Evolutionary conservation across 148 eudicot genomes (phyloP), one percentile per base, ranked within the genome.

Genomic region (Selenicereus undatus): DNA sequence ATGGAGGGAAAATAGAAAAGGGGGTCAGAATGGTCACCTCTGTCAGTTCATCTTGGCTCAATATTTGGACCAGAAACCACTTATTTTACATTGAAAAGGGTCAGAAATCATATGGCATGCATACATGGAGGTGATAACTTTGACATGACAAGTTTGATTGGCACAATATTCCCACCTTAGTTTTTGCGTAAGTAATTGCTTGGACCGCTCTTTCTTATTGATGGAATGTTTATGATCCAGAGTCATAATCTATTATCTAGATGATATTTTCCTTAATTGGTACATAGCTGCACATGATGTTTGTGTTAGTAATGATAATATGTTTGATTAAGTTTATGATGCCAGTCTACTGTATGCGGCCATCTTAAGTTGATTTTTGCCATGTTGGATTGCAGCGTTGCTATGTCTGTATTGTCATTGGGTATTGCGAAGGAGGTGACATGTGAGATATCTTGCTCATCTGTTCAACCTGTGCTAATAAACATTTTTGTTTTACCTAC

Each of bases 351-450:
- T 75, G 62, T 52, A 27, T 52, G 32, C 13, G 0, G 66, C 36
- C 72, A 50, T 11, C 52, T 30, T 36, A 50, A 5, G 78, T 71
- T 83, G 75, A 54, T 42, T 56, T 77, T 83, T 74, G n/a, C 36
- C 81, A 21, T 71, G 70, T 24, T 76, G 77, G 72, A 81, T 84
- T 81, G 70, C 91, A 96, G 99, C 98, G 98, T 82, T 96, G 99
- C 89, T 96, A 91, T 88, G 99, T 93, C 58, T 96, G 99, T 90
- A 96, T 96, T 54, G 83, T 96, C 36, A 93, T 93, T 78, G 98
- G 93, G 52, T 96, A 93, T 77, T 96, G 99, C 84, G 99, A 96
- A 84, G 98, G 99, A 74, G 99, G 99, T 75, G 99, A 96, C 89
- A 93, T 96, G 99, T 96, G 89, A 88, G 99, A 87, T 74, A 35